A percentile compares a stretch with the other conserved stretches of the same genome.
Conservation (phyloP, 768 basidiomycete genomes). For the Phaeotremella fagi region DNA sequence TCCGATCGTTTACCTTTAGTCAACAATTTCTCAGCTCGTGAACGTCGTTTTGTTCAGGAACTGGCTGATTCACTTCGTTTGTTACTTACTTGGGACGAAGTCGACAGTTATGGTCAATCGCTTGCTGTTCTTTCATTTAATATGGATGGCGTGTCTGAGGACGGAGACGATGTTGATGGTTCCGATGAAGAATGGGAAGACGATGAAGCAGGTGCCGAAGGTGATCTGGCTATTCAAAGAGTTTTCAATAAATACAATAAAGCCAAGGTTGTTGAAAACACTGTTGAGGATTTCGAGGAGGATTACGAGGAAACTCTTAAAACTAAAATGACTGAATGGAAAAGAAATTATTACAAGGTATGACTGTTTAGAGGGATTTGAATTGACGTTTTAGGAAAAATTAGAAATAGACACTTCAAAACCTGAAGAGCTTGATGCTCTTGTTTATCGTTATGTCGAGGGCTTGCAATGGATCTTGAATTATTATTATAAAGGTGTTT, state of each 20-base stretch:
- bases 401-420: slow-evolving; percentile 69
- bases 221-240: slow-evolving; percentile 65
- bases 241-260: slow-evolving; percentile 83
- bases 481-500: slow-evolving; percentile 95
- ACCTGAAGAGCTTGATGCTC: slow-evolving; percentile 61
- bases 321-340: slow-evolving; percentile 91
- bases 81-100: slow-evolving; percentile 85
- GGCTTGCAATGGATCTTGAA: slow-evolving; percentile 99
- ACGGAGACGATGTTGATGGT: slow-evolving; percentile 36
- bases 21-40: slow-evolving; percentile 73
- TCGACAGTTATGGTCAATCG: slow-evolving; percentile 60
- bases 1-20: slow-evolving; percentile 58
- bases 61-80: slow-evolving; percentile 75
- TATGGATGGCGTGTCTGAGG: slow-evolving; percentile 42
- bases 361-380: slow-evolving; percentile 16
- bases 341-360: slow-evolving; percentile 81
- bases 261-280: slow-evolving; percentile 69
- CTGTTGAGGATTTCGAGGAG: slow-evolving; percentile 63
- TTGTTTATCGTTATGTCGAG: slow-evolving; percentile 79
- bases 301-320: slow-evolving; percentile 66
- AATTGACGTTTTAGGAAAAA: slow-evolving; percentile 62
- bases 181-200: slow-evolving; percentile 48
- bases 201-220: slow-evolving; percentile 62
- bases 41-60: slow-evolving; percentile 70
- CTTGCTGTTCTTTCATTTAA: slow-evolving; percentile 47